A percentile compares a stretch with the other conserved stretches of the same genome.
Evolutionary conservation across 768 basidiomycete genomes (phyloP).

Genomic region (Leccinum fibrillosum): DNA sequence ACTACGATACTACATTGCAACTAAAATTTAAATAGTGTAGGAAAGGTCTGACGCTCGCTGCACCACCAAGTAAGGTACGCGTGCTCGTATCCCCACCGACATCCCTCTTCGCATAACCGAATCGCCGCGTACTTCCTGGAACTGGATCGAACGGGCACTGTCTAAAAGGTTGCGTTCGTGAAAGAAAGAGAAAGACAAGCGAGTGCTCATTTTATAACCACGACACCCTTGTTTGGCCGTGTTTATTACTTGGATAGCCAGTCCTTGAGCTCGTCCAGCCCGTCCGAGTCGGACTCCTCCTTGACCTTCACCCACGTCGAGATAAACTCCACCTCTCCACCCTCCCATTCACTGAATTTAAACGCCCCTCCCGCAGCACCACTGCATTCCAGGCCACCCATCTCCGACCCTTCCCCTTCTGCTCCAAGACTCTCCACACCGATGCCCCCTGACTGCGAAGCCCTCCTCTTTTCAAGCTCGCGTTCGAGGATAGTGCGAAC

Average conservation of each 20-base stretch:
- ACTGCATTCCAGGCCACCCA: slow-evolving; percentile 74
- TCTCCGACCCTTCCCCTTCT: slow-evolving; percentile 59
- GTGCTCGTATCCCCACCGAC: slow-evolving; percentile 60
- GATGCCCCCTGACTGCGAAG: slow-evolving; percentile 60
- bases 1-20: neutral
- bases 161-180: slow-evolving; percentile 60
- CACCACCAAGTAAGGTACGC: slow-evolving; percentile 47
- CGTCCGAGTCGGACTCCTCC: slow-evolving; percentile 32
- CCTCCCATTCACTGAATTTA: slow-evolving; percentile 81
- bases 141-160: slow-evolving; percentile 60
- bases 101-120: slow-evolving; percentile 61
- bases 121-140: slow-evolving; percentile 59
- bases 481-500: slow-evolving; percentile 79
- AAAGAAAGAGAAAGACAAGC: neutral
- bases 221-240: slow-evolving; percentile 23
- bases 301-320: slow-evolving; percentile 50
- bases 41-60: slow-evolving; percentile 64
- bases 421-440: slow-evolving; percentile 72
- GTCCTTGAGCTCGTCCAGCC: slow-evolving; percentile 41
- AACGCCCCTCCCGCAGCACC: slow-evolving; percentile 53
- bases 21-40: slow-evolving; percentile 39
- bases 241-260: slow-evolving; percentile 49
- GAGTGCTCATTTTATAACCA: slow-evolving; percentile 11
- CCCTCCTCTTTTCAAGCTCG: slow-evolving; percentile 76
- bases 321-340: slow-evolving; percentile 69